Conservation (phyloP, 306 rosid species). For the Prunus mongolica region DNA sequence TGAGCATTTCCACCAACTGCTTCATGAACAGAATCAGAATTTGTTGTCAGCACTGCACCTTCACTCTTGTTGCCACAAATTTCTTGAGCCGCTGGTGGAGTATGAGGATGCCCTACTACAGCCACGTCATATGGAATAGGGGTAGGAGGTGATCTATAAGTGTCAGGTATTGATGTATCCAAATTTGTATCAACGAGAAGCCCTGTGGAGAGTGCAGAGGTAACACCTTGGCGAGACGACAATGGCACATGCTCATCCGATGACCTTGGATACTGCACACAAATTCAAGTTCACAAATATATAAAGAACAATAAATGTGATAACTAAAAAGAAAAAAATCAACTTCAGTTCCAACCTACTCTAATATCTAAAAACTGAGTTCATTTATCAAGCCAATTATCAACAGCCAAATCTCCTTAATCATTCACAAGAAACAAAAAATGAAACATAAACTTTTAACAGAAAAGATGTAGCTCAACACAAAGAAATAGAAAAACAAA, state of each 20-base stretch:
- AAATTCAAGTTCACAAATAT: conserved; percentile 18
- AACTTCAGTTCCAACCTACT: not conserved
- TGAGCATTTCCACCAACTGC: conserved; percentile 38
- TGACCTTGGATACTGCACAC: conserved; percentile 67
- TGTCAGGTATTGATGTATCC: conserved; percentile 84
- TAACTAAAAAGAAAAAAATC: not conserved
- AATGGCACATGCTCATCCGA: conserved; percentile 77
- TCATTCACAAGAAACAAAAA: not conserved
- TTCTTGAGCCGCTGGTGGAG: conserved; percentile 55
- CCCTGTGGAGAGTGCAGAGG: conserved; percentile 52
- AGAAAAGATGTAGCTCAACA: not conserved
- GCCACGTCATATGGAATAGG: conserved; percentile 74
- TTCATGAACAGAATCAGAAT: conserved; percentile 59
- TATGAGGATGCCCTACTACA: conserved; percentile 41
- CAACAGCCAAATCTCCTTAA: not conserved
- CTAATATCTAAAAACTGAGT: not conserved
- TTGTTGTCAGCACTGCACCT: conserved; percentile 38
- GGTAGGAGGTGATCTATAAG: conserved; percentile 82
- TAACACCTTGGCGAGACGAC: conserved; percentile 58
- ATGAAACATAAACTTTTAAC: not conserved
- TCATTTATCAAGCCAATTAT: not conserved
- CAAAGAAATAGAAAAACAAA: conserved; percentile 5
- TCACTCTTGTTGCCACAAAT: conserved; percentile 48
- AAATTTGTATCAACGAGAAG: conserved; percentile 85
- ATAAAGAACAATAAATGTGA: not conserved